phyloP scores from a whole-genome alignment of 352 stramenopile genomes.

The Globisporangium nodosum region DNA sequence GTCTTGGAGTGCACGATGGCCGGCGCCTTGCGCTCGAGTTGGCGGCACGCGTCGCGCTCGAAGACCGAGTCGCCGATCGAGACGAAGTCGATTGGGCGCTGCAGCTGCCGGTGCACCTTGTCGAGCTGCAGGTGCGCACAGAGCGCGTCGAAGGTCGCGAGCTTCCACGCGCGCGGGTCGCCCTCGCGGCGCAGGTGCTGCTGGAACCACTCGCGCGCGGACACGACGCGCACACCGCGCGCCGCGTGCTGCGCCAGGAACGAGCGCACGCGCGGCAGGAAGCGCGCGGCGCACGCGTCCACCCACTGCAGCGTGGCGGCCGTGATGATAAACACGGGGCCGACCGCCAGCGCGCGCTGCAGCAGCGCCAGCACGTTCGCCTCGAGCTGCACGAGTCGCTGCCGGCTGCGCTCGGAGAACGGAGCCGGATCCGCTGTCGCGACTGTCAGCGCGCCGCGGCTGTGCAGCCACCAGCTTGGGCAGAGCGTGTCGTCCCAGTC shows the following conservation, averaged over 20 bases:
- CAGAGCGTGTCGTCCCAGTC: too few relatives aligned
- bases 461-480: too few relatives aligned
- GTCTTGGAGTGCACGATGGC: slow-evolving; percentile 40
- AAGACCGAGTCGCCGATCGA: slow-evolving; percentile 50
- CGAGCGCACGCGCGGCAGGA: slow-evolving; percentile 38
- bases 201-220: slow-evolving; percentile 52
- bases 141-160: slow-evolving; percentile 41
- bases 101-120: slow-evolving; percentile 22
- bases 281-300: slow-evolving; percentile 29
- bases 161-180: slow-evolving; percentile 46
- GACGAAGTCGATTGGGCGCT: slow-evolving; percentile 33
- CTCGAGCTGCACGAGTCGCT: too few relatives aligned
- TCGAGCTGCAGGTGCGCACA: slow-evolving; percentile 42
- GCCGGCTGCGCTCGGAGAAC: too few relatives aligned
- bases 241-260: slow-evolving; percentile 26
- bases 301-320: slow-evolving; percentile 52
- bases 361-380: slow-evolving; percentile 34
- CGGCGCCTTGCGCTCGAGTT: slow-evolving; percentile 27
- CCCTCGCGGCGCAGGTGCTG: slow-evolving; percentile 26
- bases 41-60: slow-evolving; percentile 47
- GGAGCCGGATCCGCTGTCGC: too few relatives aligned
- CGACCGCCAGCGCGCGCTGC: slow-evolving; percentile 27
- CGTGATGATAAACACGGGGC: slow-evolving; percentile 63
- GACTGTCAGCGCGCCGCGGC: too few relatives aligned
- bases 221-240: slow-evolving; percentile 39